Conservation (phyloP, 73 alveolate species). For the Tetrahymena malaccensis region DNA sequence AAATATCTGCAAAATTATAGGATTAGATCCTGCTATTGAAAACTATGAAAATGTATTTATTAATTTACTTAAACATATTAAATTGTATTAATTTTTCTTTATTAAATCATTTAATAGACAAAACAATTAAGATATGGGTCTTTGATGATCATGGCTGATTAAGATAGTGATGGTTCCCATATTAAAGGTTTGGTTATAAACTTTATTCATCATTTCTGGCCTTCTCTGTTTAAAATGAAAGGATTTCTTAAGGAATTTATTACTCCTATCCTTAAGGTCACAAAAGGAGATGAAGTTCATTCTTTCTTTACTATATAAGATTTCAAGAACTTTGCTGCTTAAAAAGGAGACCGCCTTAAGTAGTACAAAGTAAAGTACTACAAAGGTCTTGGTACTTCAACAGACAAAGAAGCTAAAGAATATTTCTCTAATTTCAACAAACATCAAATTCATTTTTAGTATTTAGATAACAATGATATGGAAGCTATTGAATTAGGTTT, state of each 20-base stretch:
- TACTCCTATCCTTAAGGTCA: constrained; percentile 96
- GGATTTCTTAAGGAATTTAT: constrained; percentile 96
- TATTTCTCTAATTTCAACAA: constrained; percentile 72
- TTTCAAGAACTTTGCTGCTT: constrained; percentile 87
- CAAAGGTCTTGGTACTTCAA: constrained; percentile 99
- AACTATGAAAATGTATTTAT: constrained; percentile 63
- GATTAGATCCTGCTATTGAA: constrained; percentile 86
- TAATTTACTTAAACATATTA: not conserved
- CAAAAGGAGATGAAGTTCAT: constrained; percentile 72
- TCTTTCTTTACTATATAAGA: constrained; percentile 93
- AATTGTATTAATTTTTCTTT: not conserved
- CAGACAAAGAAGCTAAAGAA: constrained; percentile 96
- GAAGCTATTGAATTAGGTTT: not conserved
- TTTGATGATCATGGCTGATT: constrained; percentile 98
- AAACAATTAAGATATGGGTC: constrained; percentile 83
- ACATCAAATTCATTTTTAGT: not conserved
- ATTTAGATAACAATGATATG: not conserved
- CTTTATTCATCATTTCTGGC: constrained; percentile 99
- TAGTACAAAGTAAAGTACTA: constrained; percentile 95
- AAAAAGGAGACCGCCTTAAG: constrained; percentile 50
- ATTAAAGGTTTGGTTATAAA: constrained; percentile 98
- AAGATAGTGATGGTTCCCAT: constrained; percentile 99
- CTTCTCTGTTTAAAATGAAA: constrained; percentile 79
- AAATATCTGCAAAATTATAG: constrained; percentile 92
- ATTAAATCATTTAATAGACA: not conserved